Base-by-base conservation (phyloP, 495 filamentous ascomycete species). In the Friedmanniomyces endolithicus region DNA sequence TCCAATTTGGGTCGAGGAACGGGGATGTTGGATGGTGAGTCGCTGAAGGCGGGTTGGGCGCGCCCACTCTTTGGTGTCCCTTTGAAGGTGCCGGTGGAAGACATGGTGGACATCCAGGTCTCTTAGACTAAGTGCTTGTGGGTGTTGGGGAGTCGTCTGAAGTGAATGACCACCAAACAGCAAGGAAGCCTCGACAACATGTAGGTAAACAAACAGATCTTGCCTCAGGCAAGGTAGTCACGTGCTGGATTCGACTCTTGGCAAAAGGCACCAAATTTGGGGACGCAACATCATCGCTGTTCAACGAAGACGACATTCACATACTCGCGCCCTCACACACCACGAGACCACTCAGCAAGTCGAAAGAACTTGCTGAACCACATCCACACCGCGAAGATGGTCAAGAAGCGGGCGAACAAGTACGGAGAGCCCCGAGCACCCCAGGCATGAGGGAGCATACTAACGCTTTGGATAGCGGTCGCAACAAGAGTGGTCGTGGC, bases 371-470 rank as follows among this genome's bases (percentile, higher is more conserved):
- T 56, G 53, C 58, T 61, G 53, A 52, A 41, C 25, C 47, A 14
- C n/a, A 7, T 11, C 50, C 6, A 20, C 40, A 58, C 25, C 78
- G 82, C 78, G 79, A 96, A 75, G 73, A 98, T 98, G 92, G 92
- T 98, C 77, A 98, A 98, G 83, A 98, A 98, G 84, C 86, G 90
- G 81, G 88, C 92, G 74, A 89, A 86, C 79, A 97, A 97, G 84
- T 88, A 85, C 74, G 80, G 61, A 1, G 12, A 48, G 11, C 43
- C 33, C 20, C n/a, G 14, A 47, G 48, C 54, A 44, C 50, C 49
- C 44, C 40, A 62, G 48, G 58, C 57, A 50, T 55, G 60, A 50
- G 31, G 31, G 14, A 16, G 45, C 3, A 41, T 39, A 34, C 63
- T 71, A 61, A 71, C 56, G 55, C 63, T 60, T 50, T 59, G 60